Evolutionary conservation across 257 asterid genomes (phyloP), one percentile per base, ranked within the genome.

Genomic region (Fraxinus americana): DNA sequence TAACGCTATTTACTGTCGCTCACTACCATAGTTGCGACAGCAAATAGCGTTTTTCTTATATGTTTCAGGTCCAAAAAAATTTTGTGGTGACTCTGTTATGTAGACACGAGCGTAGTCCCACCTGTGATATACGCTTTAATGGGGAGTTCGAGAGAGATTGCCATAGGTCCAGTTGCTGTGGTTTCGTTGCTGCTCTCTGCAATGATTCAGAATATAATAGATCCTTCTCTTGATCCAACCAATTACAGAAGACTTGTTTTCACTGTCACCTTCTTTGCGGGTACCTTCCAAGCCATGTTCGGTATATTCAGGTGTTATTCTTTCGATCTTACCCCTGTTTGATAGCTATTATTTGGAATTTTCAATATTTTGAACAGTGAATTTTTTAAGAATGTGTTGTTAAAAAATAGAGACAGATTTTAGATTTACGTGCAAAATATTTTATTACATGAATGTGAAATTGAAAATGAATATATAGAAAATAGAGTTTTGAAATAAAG

Each of bases 101-200:
- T 80, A 83, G 92, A 88, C 67, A 84, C 92, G 0, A 88, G 92
- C 41, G 90, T 88, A 1, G 89, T 88, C 82, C 92, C 92, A 6
- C 90, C 92, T 21, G 32, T 86, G 75, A 75, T 88, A 71, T 88
- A 88, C 67, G 88, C 90, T 25, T 29, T 86, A 41, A 88, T 88
- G 92, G 92, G 92, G n/a, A 88, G 92, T 48, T 88, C 92, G 2
- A 82, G 92, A 77, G 92, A 88, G 77, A 88, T 88, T 0, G 92
- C 92, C 0, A 86, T 88, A 1, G 92, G 92, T 16, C 92, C 92
- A 1, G 92, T 88, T 23, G 92, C 92, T 1, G 92, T 88, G 30
- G 89, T 86, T 25, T 88, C 90, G 2, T 38, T 88, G 59, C 84
- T 88, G 11, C 86, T 88, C 1, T 88, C 90, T 2, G 90, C 92